These are phyloP conservation scores for Phialophora tarda DNA, from an alignment of 2,329 filamentous ascomycete genomes.

Conservation along the genomic window DNA sequence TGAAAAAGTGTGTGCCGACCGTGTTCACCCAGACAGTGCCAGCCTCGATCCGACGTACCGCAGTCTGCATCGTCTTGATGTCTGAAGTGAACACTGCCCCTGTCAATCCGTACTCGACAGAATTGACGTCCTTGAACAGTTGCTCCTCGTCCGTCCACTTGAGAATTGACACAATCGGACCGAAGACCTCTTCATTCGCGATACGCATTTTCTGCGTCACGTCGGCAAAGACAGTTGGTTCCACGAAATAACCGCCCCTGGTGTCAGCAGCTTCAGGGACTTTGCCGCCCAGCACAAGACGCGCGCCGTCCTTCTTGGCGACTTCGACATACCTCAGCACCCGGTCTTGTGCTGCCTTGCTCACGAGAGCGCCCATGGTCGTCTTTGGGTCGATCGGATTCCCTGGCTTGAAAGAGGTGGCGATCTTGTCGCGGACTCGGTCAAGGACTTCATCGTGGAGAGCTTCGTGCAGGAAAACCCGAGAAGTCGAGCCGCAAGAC, in stretches of 20 bases:
- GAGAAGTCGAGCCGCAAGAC: constrained; percentile 69
- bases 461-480: constrained; percentile 66
- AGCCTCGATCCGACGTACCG: constrained; percentile 18
- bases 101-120: constrained; percentile 24
- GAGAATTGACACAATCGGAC: constrained; percentile 26
- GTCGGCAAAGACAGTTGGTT: constrained; percentile 31
- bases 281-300: constrained; percentile 20
- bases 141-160: constrained; percentile 26
- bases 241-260: constrained; percentile 29
- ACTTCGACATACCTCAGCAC: constrained; percentile 30
- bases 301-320: constrained; percentile 28
- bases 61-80: constrained; percentile 18
- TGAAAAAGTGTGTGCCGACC: constrained; percentile 25
- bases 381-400: constrained; percentile 64
- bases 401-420: constrained; percentile 65
- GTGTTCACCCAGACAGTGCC: constrained; percentile 30
- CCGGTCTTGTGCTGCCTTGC: constrained; percentile 24
- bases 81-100: constrained; percentile 22
- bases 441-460: constrained; percentile 68
- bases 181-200: constrained; percentile 34
- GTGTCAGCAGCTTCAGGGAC: constrained; percentile 12
- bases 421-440: constrained; percentile 65
- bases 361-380: constrained; percentile 27
- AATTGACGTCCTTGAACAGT: constrained; percentile 23
- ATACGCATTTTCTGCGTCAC: constrained; percentile 31